Conservation (phyloP, 495 filamentous ascomycete species). For the Chaetomidium leptoderma region DNA sequence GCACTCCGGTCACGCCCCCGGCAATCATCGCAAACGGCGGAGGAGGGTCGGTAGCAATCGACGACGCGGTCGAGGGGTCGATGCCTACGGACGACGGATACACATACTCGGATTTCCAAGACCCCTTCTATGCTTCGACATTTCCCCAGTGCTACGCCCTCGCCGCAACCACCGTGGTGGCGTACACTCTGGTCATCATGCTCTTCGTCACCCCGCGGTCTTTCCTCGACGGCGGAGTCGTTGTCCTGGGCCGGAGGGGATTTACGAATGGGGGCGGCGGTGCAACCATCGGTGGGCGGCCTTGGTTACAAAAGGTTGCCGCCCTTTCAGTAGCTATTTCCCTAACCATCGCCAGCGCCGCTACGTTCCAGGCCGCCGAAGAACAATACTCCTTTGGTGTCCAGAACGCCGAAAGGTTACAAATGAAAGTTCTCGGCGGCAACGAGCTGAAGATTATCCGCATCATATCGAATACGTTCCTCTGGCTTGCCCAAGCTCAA, state of each 20-base stretch:
- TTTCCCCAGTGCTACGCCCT: conserved; percentile 89
- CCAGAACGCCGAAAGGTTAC: conserved; percentile 66
- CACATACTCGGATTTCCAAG: conserved; percentile 55
- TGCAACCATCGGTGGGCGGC: conserved; percentile 82
- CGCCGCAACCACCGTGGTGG: conserved; percentile 82
- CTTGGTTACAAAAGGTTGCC: conserved; percentile 94
- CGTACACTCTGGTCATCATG: conserved; percentile 91
- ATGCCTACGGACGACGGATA: conserved; percentile 19
- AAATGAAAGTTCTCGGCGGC: conserved; percentile 70
- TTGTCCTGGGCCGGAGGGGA: conserved; percentile 75
- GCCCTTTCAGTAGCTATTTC: conserved; percentile 87
- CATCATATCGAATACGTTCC: conserved; percentile 87
- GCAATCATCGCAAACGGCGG: conserved; percentile 45
- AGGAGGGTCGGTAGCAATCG: conserved; percentile 40
- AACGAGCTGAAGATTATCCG: conserved; percentile 81
- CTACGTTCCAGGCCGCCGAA: conserved; percentile 80
- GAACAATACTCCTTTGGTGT: conserved; percentile 68
- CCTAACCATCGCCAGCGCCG: conserved; percentile 83
- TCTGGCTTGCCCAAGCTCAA: conserved; percentile 97
- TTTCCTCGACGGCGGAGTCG: conserved; percentile 77
- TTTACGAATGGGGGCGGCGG: conserved; percentile 78
- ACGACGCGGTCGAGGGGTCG: conserved; percentile 24
- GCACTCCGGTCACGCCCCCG: conserved; percentile 46
- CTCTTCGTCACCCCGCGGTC: conserved; percentile 88
- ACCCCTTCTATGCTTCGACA: conserved; percentile 90